phyloP scores from a whole-genome alignment of 2,329 filamentous ascomycete genomes.

The Pseudocercospora pini-densiflorae region DNA sequence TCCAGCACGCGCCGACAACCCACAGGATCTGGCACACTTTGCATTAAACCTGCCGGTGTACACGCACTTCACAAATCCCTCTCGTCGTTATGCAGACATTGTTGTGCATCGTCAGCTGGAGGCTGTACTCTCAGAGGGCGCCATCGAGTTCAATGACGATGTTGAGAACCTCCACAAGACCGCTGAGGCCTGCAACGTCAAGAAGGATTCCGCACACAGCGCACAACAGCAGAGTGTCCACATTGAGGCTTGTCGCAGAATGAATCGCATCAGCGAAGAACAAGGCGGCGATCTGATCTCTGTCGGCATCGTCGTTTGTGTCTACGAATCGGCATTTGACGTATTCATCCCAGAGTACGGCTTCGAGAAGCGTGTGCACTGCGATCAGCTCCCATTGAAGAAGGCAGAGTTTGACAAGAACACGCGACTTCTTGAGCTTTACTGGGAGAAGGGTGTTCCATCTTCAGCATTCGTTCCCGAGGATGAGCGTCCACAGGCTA shows the following conservation, averaged over 20 bases:
- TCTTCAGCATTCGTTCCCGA: slow-evolving; percentile 96
- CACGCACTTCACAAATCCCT: slow-evolving; percentile 97
- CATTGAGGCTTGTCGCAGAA: slow-evolving; percentile 93
- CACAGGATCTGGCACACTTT: slow-evolving; percentile 81
- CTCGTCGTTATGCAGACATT: slow-evolving; percentile 91
- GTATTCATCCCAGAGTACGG: slow-evolving; percentile 97
- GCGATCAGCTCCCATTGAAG: slow-evolving; percentile 94
- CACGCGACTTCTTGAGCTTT: slow-evolving; percentile 89
- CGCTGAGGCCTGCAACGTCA: slow-evolving; percentile 94
- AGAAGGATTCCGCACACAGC: slow-evolving; percentile 97
- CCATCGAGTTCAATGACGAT: slow-evolving; percentile 86
- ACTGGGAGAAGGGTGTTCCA: slow-evolving; percentile 99
- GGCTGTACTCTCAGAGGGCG: slow-evolving; percentile 77
- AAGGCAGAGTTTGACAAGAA: slow-evolving; percentile 99
- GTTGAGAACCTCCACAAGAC: slow-evolving; percentile 88
- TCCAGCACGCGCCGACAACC: slow-evolving; percentile 73
- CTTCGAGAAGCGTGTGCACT: slow-evolving; percentile 99
- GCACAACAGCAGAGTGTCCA: slow-evolving; percentile 99
- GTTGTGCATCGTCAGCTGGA: slow-evolving; percentile 95
- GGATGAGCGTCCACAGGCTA: slow-evolving; percentile 88
- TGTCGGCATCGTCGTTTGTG: slow-evolving; percentile 93
- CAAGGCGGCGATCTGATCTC: slow-evolving; percentile 89
- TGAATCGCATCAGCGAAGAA: slow-evolving; percentile 90
- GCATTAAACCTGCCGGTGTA: slow-evolving; percentile 90
- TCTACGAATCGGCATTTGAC: slow-evolving; percentile 98